phyloP scores from a whole-genome alignment of 2,329 filamentous ascomycete species.

The Xylariales sp. region DNA sequence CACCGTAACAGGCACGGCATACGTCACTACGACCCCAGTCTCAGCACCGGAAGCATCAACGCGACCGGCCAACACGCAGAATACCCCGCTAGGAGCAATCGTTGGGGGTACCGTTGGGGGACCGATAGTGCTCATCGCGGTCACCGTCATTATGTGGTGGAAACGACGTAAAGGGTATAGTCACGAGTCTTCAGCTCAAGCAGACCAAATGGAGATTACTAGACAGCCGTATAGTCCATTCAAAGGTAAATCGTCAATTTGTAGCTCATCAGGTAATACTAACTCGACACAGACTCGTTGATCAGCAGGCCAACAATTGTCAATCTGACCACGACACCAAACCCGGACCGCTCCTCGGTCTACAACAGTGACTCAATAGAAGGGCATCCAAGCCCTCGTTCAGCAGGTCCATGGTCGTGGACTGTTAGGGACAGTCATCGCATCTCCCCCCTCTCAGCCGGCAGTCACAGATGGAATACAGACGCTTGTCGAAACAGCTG shows the following conservation, averaged over 20 bases:
- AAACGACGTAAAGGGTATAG: background rate
- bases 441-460: background rate
- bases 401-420: background rate
- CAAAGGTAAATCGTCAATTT: slow-evolving; percentile 2
- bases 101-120: background rate
- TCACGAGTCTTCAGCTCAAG: background rate
- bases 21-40: background rate
- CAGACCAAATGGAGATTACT: background rate
- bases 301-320: background rate
- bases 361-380: background rate
- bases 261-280: background rate
- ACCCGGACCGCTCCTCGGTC: background rate
- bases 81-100: background rate
- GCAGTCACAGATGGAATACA: background rate
- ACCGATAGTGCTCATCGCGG: background rate
- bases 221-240: background rate
- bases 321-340: background rate
- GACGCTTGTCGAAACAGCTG: background rate
- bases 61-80: background rate
- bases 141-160: background rate
- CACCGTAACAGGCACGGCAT: no score
- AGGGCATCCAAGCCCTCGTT: background rate
- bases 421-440: background rate
- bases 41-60: background rate
- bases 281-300: background rate